Evolutionary conservation across 805 yeast genomes (phyloP).

Genomic region (Hagleromyces aurorensis): DNA sequence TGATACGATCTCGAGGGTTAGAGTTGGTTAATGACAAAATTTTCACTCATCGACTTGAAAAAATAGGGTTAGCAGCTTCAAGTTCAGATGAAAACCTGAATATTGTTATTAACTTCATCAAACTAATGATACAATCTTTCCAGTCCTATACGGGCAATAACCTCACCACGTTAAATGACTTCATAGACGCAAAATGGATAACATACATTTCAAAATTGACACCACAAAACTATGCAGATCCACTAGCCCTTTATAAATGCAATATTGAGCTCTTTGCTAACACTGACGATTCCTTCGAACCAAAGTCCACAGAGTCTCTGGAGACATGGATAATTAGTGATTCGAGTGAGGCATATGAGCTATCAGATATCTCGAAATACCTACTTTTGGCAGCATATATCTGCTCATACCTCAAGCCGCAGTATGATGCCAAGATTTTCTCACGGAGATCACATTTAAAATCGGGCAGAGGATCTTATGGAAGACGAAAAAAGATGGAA

Average conservation of each 20-base stretch:
- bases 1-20: slow-evolving; percentile 12
- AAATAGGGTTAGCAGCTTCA: slow-evolving; percentile 10
- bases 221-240: slow-evolving; percentile 16
- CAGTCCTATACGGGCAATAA: slow-evolving; percentile 30
- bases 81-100: slow-evolving; percentile 10
- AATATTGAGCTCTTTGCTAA: slow-evolving; percentile 24
- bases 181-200: slow-evolving; percentile 28
- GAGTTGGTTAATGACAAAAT: slow-evolving; percentile 11
- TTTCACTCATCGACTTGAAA: slow-evolving; percentile 7
- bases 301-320: slow-evolving; percentile 8
- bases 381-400: slow-evolving; percentile 74
- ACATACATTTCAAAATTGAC: slow-evolving; percentile 16
- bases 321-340: slow-evolving; percentile 8
- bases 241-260: slow-evolving; percentile 26
- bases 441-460: slow-evolving; percentile 44
- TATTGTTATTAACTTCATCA: slow-evolving; percentile 21
- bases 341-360: slow-evolving; percentile 31
- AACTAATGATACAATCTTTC: slow-evolving; percentile 26
- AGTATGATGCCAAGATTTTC: slow-evolving; percentile 60
- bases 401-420: slow-evolving; percentile 69
- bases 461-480: slow-evolving; percentile 37
- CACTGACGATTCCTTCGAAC: slow-evolving; percentile 30
- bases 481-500: slow-evolving; percentile 37
- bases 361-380: slow-evolving; percentile 57
- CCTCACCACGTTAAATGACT: slow-evolving; percentile 20